These are phyloP conservation scores for Colletotrichum euphorbiae DNA, from an alignment of 2,329 filamentous ascomycete genomes.

Conservation along the genomic window DNA sequence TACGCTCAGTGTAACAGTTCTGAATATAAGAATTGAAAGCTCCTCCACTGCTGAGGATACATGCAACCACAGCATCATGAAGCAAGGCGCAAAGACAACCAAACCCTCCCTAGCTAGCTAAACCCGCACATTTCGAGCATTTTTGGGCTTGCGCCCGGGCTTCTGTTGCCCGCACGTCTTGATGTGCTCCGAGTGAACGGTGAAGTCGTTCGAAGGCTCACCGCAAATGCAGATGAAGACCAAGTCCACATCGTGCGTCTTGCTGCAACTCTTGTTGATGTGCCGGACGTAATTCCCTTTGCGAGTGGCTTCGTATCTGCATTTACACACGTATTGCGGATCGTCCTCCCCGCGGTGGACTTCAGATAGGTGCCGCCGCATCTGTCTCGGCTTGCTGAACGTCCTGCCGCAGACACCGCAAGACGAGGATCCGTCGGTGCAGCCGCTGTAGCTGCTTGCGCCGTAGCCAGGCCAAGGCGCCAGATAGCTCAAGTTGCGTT, in stretches of 20 bases:
- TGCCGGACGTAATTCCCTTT: background rate
- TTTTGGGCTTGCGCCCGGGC: background rate
- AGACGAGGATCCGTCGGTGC: background rate
- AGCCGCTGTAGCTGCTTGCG: background rate
- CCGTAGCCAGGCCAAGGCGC: background rate
- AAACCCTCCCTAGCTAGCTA: background rate
- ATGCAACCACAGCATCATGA: no score
- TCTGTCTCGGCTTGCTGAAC: background rate
- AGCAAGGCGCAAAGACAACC: background rate
- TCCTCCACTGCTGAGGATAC: no score
- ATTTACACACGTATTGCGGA: constrained; percentile 4
- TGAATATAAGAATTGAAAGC: no score
- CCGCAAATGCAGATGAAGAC: background rate
- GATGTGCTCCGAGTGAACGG: background rate
- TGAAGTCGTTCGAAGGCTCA: background rate
- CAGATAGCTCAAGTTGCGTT: background rate
- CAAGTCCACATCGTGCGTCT: background rate
- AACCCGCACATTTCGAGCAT: background rate
- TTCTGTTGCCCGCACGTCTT: background rate
- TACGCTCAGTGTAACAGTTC: no score
- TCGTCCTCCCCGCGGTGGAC: background rate
- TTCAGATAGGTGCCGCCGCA: background rate
- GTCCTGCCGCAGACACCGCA: background rate
- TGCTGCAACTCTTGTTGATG: background rate
- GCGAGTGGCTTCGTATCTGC: background rate